Conservation (phyloP, 2,329 filamentous ascomycete species). For the Parastagonospora nodorum region DNA sequence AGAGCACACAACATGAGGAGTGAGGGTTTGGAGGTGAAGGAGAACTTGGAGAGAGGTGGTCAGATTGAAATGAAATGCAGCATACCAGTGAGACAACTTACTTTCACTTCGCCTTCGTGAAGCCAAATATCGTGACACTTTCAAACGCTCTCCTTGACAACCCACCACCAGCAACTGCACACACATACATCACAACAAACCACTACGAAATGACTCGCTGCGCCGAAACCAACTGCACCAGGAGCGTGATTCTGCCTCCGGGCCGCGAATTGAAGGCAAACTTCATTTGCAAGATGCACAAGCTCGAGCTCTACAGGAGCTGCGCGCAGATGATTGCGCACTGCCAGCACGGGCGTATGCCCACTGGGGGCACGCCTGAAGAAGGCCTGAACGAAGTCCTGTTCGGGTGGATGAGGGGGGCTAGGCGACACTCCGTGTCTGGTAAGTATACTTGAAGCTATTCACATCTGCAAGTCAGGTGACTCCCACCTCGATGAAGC, state of each 20-base stretch:
- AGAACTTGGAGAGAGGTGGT: too few relatives aligned
- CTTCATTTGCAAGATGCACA: neutral
- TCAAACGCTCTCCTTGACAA: neutral
- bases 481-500: neutral
- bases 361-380: neutral
- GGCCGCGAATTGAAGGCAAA: too few relatives aligned
- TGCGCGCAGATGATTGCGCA: neutral
- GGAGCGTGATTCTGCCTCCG: neutral
- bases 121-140: neutral
- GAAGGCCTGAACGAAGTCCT: neutral
- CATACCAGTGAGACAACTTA: too few relatives aligned
- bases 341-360: neutral
- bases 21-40: too few relatives aligned
- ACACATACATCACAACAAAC: neutral
- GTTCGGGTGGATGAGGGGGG: neutral
- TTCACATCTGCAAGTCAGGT: neutral
- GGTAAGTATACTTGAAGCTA: neutral
- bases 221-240: neutral
- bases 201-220: neutral
- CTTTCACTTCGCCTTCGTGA: neutral
- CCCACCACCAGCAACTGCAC: neutral
- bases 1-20: too few relatives aligned
- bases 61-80: too few relatives aligned
- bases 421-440: neutral
- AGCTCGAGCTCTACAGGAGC: neutral